Base-by-base conservation (phyloP, 352 stramenopile species). In the Phytophthora palmivora region DNA sequence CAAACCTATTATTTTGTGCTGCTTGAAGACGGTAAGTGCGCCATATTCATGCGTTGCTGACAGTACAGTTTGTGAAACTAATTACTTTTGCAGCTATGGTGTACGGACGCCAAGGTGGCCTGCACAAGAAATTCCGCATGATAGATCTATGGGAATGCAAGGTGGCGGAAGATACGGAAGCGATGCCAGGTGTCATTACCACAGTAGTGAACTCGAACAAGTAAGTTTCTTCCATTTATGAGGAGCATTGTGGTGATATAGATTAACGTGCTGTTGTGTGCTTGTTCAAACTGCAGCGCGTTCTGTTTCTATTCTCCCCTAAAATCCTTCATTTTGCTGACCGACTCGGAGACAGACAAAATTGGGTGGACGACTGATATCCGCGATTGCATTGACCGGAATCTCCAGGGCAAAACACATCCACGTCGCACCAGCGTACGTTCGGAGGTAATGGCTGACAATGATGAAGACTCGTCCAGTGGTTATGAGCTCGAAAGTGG, bases 291-390 rank as follows among this genome's bases (percentile, higher is more conserved):
- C 15, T 61, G 2, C 48, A 95, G 83, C 47, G 87, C 87, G 0
- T 93, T 95, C 46, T 92, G 88, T 54, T 95, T 95, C 36, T 92
- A 87, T 46, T 95, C 87, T 2, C 87, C 82, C 14, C 74, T 91
- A 18, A 95, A 95, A 70, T 95, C 87, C 22, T 95, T 95, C 49
- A 91, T 95, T 43, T 65, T 95, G 33, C 67, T 95, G 12, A 72
- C 87, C 6, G 67, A 87, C 11, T 88, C 82, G 8, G 70, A 90
- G 16, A 67, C 77, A 50, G 84, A 88, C 19, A 92, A 93, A 58
- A 22, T 52, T 2, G 55, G 36, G 10, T 95, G 87, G 87, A 88
- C 85, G 14, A 46, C 42, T 6, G 76, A 68, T 43, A 89, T 94
- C 38, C 69, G 78, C n/a, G 76, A 89, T 7, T 84, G 74, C 37